Base-by-base conservation (phyloP, 2,329 filamentous ascomycete genomes). In the Hysterium pulicare region DNA sequence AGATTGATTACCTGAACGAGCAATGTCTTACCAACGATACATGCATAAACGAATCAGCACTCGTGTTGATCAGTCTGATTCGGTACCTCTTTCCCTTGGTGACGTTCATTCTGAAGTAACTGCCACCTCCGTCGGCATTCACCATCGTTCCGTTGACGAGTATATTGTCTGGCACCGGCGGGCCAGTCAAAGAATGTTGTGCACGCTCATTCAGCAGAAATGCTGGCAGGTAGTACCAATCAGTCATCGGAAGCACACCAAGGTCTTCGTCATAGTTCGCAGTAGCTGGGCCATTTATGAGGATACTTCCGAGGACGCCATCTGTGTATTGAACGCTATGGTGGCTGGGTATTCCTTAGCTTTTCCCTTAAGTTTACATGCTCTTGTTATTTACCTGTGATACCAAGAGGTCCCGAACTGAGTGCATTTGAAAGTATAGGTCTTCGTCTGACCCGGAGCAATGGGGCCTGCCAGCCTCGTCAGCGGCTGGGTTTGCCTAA, bases 201-300 rank as follows among this genome's bases (percentile, higher is more conserved):
- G 53, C 61, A 26, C 48, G 61, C 49, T 53, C 62, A 36, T 53
- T 57, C 47, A 55, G 56, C 46, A 40, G 60, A 53, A 61, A 58
- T 30, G 45, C 62, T 47, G 50, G 59, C 44, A 54, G 46, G 35
- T 64, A 77, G 57, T 82, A 82, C 82, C 82, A 87, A 54, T 87
- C 84, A 13, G 72, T 76, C 5, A 85, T 56, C 20, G 81, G 70
- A 1, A 85, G 51, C 9, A 73, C 64, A 3, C 83, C 83, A 0
- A 84, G 67, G 53, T 87, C 83, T 37, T 76, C 71, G 46, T 87
- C 81, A 19, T 71, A 73, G 42, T 71, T 68, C 15, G 59, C 61
- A 13, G 61, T 64, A 13, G 69, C 64, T 13, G 71, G 71, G 4
- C 70, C 71, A 40, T 72, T 65, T 49, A 65, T 62, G 33, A 64